Percentiles rank a stretch among this genome's conserved stretches.
phyloP scores from a whole-genome alignment of 108 stramenopile genomes.

The Cyclotella cryptica region DNA sequence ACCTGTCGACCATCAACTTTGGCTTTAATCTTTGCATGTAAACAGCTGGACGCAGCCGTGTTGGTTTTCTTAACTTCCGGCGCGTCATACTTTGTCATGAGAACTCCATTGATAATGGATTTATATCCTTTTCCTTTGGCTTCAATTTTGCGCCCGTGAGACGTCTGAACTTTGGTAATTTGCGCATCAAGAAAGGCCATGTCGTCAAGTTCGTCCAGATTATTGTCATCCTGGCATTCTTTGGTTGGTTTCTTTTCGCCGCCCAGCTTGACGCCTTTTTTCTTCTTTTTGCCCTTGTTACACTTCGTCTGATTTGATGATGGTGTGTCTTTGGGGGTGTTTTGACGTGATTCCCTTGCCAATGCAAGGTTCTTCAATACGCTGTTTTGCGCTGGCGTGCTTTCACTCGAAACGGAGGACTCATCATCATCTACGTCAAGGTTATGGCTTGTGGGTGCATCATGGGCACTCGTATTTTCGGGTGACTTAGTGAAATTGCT shows the following conservation, averaged over 20 bases:
- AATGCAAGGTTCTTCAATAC: conserved; percentile 60
- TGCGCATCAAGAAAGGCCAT: conserved; percentile 89
- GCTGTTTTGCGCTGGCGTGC: neutral
- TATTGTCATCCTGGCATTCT: conserved; percentile 30
- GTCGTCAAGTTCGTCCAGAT: conserved; percentile 83
- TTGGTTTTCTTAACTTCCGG: conserved; percentile 52
- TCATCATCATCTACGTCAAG: conserved; percentile 44
- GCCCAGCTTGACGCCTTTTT: conserved; percentile 60
- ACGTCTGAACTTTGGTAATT: conserved; percentile 78
- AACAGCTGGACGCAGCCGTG: conserved; percentile 46
- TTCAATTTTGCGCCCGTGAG: conserved; percentile 80
- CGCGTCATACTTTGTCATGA: conserved; percentile 65
- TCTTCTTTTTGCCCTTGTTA: conserved; percentile 51
- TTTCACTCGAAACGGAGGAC: conserved; percentile 15
- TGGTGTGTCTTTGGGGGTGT: conserved; percentile 12
- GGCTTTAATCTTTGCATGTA: conserved; percentile 69
- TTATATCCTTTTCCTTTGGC: conserved; percentile 66
- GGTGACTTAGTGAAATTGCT: neutral
- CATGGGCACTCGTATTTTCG: neutral
- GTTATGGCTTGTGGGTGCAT: conserved; percentile 3
- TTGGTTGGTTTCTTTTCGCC: conserved; percentile 26
- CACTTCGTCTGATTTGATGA: conserved; percentile 4
- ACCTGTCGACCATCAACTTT: conserved; percentile 70
- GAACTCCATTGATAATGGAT: conserved; percentile 82
- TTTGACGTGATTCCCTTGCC: conserved; percentile 61